Percentiles rank a stretch among this genome's conserved stretches.
phyloP scores from a whole-genome alignment of 1,284 basidiomycete species.

The Fomitiporia mediterranea region DNA sequence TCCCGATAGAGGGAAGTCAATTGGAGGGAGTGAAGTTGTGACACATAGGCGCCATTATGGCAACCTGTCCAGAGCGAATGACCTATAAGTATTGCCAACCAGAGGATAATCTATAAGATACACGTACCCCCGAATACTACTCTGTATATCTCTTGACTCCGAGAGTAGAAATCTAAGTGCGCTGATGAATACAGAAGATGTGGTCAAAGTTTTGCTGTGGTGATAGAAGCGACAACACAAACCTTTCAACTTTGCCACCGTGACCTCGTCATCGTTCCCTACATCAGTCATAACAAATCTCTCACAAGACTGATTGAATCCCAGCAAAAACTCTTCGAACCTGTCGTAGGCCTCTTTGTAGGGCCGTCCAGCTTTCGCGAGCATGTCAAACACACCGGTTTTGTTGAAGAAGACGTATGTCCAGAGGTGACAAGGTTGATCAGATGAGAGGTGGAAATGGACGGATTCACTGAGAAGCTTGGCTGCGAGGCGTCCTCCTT shows the following conservation, averaged over 20 bases:
- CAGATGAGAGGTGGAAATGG: constrained; percentile 39
- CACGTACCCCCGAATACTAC: constrained; percentile 56
- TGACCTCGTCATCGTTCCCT: constrained; percentile 66
- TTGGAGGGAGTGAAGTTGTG: constrained; percentile 50
- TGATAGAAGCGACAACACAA: constrained; percentile 26
- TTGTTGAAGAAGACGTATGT: constrained; percentile 66
- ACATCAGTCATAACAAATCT: constrained; percentile 69
- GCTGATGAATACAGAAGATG: constrained; percentile 40
- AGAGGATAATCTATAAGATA: constrained; percentile 13
- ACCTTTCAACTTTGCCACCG: constrained; percentile 73
- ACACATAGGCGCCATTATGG: constrained; percentile 71
- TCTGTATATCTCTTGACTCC: constrained; percentile 54
- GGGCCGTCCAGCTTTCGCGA: constrained; percentile 39
- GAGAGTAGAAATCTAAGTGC: constrained; percentile 56
- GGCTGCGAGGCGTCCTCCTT: constrained; percentile 54
- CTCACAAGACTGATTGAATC: constrained; percentile 61
- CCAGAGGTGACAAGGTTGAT: constrained; percentile 49
- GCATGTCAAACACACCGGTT: constrained; percentile 48
- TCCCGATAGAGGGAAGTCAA: constrained; percentile 59
- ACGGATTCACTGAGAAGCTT: constrained; percentile 47
- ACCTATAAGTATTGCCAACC: neutral
- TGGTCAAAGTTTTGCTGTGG: constrained; percentile 56
- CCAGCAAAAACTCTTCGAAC: constrained; percentile 59
- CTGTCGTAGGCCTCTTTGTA: constrained; percentile 33
- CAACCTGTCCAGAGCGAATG: constrained; percentile 40